phyloP scores from a whole-genome alignment of 78 protist species.

The Monosiga brevicollis region DNA sequence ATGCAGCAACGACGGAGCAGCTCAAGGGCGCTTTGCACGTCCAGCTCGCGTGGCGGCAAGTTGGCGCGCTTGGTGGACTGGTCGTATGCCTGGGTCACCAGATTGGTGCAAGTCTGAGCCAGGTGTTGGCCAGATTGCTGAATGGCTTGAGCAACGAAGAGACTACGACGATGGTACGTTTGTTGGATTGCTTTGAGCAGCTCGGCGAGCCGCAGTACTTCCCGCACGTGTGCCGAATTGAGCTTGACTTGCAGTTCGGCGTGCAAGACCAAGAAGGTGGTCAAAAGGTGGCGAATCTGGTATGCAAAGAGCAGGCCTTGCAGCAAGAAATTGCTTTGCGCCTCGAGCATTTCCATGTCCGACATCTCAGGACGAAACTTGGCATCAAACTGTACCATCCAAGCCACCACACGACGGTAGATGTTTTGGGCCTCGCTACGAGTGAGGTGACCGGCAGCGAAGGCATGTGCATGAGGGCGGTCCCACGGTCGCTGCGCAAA shows the following conservation, averaged over 20 bases:
- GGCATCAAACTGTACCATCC: no score
- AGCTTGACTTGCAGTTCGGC: conserved; percentile 17
- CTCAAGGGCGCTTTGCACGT: not conserved
- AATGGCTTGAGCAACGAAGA: conserved; percentile 28
- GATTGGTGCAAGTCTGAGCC: not conserved
- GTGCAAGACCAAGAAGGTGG: conserved; percentile 42
- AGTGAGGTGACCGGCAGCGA: no score
- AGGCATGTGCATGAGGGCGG: no score
- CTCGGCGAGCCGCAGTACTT: conserved; percentile 6
- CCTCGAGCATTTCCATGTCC: no score
- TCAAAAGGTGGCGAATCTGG: conserved; percentile 28
- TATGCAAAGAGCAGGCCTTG: conserved; percentile 40
- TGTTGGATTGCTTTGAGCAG: conserved; percentile 14
- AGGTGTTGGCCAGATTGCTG: conserved; percentile 15
- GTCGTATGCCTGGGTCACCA: no score
- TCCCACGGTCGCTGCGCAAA: no score
- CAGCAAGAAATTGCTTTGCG: no score
- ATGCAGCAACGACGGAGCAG: not conserved
- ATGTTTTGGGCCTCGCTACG: no score
- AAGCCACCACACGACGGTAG: no score
- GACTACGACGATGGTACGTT: conserved; percentile 39
- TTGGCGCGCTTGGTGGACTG: no score
- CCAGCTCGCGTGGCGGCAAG: conserved; percentile 2
- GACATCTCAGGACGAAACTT: no score
- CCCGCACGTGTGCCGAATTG: conserved; percentile 17